These are phyloP conservation scores for Kwoniella shandongensis DNA, from an alignment of 768 basidiomycete species.

Conservation along the genomic window DNA sequence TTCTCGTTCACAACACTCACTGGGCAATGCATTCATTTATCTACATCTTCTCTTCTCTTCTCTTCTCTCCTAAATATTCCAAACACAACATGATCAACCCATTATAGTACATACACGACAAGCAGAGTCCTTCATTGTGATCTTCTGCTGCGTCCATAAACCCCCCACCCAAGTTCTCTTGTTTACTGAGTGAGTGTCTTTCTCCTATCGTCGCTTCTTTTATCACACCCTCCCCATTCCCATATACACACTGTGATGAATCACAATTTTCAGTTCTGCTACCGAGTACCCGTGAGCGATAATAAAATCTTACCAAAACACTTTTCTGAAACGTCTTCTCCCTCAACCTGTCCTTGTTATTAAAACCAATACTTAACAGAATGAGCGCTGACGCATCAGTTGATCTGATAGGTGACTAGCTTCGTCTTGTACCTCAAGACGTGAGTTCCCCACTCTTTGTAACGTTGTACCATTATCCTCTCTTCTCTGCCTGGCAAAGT, in stretches of 20 bases:
- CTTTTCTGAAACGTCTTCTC: conserved; percentile 32
- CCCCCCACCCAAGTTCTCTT: neutral
- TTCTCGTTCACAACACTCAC: neutral
- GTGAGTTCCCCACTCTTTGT: neutral
- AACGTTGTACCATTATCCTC: too few relatives aligned
- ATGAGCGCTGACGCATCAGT: conserved; percentile 2
- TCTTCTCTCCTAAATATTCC: neutral
- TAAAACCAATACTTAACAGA: too few relatives aligned
- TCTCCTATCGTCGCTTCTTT: neutral
- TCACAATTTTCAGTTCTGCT: conserved; percentile 50
- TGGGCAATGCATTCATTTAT: neutral
- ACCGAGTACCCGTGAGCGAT: conserved; percentile 50
- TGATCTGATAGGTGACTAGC: neutral
- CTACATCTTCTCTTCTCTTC: conserved; percentile 2
- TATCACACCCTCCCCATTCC: conserved; percentile 9
- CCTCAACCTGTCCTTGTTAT: too few relatives aligned
- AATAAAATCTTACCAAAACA: conserved; percentile 47
- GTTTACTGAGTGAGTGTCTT: conserved; percentile 1
- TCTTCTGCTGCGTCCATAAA: conserved; percentile 12
- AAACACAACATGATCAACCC: conserved; percentile 12
- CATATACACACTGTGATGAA: conserved; percentile 37
- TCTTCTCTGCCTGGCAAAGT: too few relatives aligned
- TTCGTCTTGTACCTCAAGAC: neutral
- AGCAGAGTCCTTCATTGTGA: conserved; percentile 19
- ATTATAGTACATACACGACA: neutral